These are phyloP conservation scores for Tylopilus rubrobrunneus DNA, from an alignment of 768 basidiomycete genomes.

Conservation along the genomic window DNA sequence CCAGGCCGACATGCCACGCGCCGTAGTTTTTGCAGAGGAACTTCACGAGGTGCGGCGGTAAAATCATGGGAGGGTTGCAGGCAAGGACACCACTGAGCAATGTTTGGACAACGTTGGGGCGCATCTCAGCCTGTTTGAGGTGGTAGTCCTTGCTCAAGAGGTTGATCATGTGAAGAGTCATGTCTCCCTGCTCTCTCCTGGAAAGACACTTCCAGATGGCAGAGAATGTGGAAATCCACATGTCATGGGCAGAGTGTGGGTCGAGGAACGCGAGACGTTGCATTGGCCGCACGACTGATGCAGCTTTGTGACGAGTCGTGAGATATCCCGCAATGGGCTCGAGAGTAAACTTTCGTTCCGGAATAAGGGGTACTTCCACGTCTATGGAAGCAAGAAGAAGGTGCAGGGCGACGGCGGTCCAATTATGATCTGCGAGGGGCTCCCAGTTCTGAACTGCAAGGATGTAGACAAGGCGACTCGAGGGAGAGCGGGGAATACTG, in stretches of 20 bases:
- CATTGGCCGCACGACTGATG: slow-evolving; percentile 65
- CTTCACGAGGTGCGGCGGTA: slow-evolving; percentile 94
- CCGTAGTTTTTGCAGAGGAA: slow-evolving; percentile 95
- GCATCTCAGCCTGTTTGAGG: slow-evolving; percentile 78
- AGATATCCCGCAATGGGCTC: slow-evolving; percentile 31
- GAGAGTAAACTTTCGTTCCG: slow-evolving; percentile 38
- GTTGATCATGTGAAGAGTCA: slow-evolving; percentile 85
- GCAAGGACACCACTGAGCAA: slow-evolving; percentile 79
- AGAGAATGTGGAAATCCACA: slow-evolving; percentile 87
- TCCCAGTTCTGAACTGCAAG: slow-evolving; percentile 96
- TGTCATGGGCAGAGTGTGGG: slow-evolving; percentile 67
- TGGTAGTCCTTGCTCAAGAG: slow-evolving; percentile 94
- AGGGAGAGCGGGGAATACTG: slow-evolving; percentile 80
- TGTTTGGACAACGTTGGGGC: slow-evolving; percentile 91
- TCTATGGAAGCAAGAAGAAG: slow-evolving; percentile 78
- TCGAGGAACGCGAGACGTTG: slow-evolving; percentile 84
- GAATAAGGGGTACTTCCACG: slow-evolving; percentile 38
- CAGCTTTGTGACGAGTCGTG: slow-evolving; percentile 44
- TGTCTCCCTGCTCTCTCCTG: slow-evolving; percentile 81
- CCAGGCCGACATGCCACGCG: slow-evolving; percentile 90
- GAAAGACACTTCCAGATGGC: slow-evolving; percentile 82
- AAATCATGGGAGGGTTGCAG: slow-evolving; percentile 81
- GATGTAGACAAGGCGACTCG: slow-evolving; percentile 82
- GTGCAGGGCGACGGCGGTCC: slow-evolving; percentile 90
- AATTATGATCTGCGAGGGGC: slow-evolving; percentile 83